Base-by-base conservation (phyloP, 768 basidiomycete species). In the Russula sp. region DNA sequence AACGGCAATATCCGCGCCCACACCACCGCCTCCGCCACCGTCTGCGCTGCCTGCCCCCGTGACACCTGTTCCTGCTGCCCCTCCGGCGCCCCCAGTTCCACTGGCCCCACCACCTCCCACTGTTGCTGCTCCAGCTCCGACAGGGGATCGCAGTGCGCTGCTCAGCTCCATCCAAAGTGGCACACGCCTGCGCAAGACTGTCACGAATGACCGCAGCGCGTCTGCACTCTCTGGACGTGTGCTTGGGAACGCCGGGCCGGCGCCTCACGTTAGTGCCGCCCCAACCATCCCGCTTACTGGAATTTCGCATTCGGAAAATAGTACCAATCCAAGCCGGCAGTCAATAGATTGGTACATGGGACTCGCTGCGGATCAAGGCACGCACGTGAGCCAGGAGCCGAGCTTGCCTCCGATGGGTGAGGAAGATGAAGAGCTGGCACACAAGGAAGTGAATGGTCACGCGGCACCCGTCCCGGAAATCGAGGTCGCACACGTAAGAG, bases 291-390 rank as follows among this genome's bases (percentile, higher is more conserved):
- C 79, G 81, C 22, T 80, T 83, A 3, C 75, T 74, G 44, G 73
- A 68, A 39, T 60, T 66, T 42, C 66, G 71, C 42, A 75, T 79
- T 39, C 80, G 75, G 59, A 82, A 88, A 52, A 27, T 18, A 32
- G 31, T 13, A 44, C n/a, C n/a, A 37, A 49, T 31, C 39, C 39
- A 35, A 64, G 58, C 35, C 65, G 86, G 63, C 88, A 94, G 73
- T 88, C 87, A 7, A 88, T 96, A 4, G 94, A 93, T 69, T 98
- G 95, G 95, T 94, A 91, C 71, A 82, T 86, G 55, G 88, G 87
- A 37, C 79, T 96, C 13, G 94, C 95, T 13, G 89, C 88, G 44
- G 87, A 96, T 75, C 76, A 76, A 42, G 81, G 78, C 40, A 70
- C 71, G 34, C 60, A 32, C 10, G 73, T 71, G 27, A 74, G 70